phyloP scores from a whole-genome alignment of 306 rosid genomes.

The Erythrophleum fordii region DNA sequence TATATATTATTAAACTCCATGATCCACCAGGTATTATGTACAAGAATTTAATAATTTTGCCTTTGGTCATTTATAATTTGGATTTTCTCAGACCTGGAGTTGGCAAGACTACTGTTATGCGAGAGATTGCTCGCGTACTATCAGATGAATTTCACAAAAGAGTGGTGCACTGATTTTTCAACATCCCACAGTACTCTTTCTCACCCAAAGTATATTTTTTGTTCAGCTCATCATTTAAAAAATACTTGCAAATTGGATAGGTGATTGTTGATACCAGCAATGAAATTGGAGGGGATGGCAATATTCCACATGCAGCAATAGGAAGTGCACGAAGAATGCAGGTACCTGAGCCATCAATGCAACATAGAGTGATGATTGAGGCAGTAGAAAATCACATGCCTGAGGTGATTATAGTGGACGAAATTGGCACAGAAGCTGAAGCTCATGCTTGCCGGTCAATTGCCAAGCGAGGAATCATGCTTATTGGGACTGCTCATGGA shows the following conservation, averaged over 20 bases:
- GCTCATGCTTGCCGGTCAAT: slow-evolving; percentile 74
- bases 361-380: slow-evolving; percentile 75
- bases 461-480: slow-evolving; percentile 74
- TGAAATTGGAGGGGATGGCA: slow-evolving; percentile 77
- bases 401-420: slow-evolving; percentile 76
- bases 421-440: slow-evolving; percentile 76
- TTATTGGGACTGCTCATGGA: slow-evolving; percentile 83
- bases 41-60: slow-evolving; percentile 4
- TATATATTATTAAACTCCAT: not conserved
- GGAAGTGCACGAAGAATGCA: slow-evolving; percentile 77
- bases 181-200: slow-evolving; percentile 14
- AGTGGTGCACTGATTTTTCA: slow-evolving; percentile 57
- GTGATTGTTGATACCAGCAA: slow-evolving; percentile 80
- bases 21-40: slow-evolving; percentile 9
- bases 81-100: slow-evolving; percentile 70
- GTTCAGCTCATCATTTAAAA: slow-evolving; percentile 28
- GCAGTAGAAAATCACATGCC: slow-evolving; percentile 86
- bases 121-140: slow-evolving; percentile 72
- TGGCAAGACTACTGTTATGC: slow-evolving; percentile 75
- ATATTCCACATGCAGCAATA: slow-evolving; percentile 75
- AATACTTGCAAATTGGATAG: slow-evolving; percentile 43
- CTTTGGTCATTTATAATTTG: slow-evolving; percentile 10
- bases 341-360: slow-evolving; percentile 72
- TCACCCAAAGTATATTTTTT: slow-evolving; percentile 7
- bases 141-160: slow-evolving; percentile 71